phyloP scores from a whole-genome alignment of 495 filamentous ascomycete species.

The Collariella sp. region DNA sequence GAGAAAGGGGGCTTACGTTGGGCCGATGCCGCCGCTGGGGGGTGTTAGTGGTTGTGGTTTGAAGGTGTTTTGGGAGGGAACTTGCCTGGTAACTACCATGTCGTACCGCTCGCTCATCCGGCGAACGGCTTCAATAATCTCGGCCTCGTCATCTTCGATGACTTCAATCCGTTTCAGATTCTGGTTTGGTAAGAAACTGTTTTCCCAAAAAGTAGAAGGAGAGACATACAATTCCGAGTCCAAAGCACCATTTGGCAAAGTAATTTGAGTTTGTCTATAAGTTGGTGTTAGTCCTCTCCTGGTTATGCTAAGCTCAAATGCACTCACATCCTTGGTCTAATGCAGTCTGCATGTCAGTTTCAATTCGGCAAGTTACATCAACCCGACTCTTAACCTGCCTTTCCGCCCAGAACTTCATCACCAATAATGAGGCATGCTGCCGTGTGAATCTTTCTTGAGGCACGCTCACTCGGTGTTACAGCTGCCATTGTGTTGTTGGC shows the following conservation, averaged over 20 bases:
- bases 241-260: constrained; percentile 90
- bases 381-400: constrained; percentile 46
- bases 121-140: constrained; percentile 79
- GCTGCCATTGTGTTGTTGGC: constrained; percentile 33
- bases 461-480: constrained; percentile 42
- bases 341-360: constrained; percentile 8
- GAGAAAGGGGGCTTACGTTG: constrained; percentile 51
- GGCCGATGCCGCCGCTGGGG: constrained; percentile 79
- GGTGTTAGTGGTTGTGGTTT: not conserved
- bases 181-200: constrained; percentile 20
- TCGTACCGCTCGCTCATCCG: constrained; percentile 86
- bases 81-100: constrained; percentile 73
- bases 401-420: constrained; percentile 93
- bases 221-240: constrained; percentile 59
- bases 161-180: constrained; percentile 83
- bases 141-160: constrained; percentile 79
- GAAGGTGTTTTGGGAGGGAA: not conserved
- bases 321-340: constrained; percentile 34
- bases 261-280: constrained; percentile 89
- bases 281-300: not conserved
- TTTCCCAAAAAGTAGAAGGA: too few species aligned
- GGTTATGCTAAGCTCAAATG: too few species aligned
- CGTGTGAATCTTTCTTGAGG: constrained; percentile 65
- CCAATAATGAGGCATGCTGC: constrained; percentile 94
- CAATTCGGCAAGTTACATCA: not conserved